Evolutionary conservation across 352 stramenopile species (phyloP), one percentile per base, ranked within the genome.

Genomic region (Phytophthora sp.): DNA sequence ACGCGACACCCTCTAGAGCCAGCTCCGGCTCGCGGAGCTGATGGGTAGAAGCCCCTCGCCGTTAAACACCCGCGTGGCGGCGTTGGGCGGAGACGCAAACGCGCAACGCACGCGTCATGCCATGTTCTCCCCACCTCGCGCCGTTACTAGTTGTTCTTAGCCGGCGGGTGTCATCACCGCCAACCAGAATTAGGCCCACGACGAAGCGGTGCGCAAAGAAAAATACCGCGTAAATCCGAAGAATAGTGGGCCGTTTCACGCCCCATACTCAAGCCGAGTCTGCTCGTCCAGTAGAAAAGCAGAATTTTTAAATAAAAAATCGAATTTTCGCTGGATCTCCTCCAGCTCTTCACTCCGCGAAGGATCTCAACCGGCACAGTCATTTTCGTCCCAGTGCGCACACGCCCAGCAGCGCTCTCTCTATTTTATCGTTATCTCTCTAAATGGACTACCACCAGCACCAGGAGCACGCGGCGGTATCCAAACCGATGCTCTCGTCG

Each of bases 401-500:
- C 45, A 23, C 18, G 2, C 12, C 21, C 9, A 24, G 35, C 47
- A 20, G 7, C 13, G n/a, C n/a, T n/a, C n/a, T n/a, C n/a, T n/a
- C n/a, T n/a, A n/a, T n/a, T n/a, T n/a, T n/a, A n/a, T 4, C 20
- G 7, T 24, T 31, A 12, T 3, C 29, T 24, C 24, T 20, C 12
- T 18, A 1, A n/a, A 74, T 74, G 66, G 61, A 75, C 26, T 59
- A 47, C 33, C 63, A 33, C 20, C 56, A 64, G 16, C 42, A 60
- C 35, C 33, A 62, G 21, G 49, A 55, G 8, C 57, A 21, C 5
- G 7, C 49, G 21, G 29, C 26, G 7, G 7, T n/a, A n/a, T n/a
- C 52, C 21, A 26, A 36, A 39, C 20, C 51, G 8, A 74, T 74
- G 66, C 13, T 70, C 7, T 67, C 68, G 38, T 76, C 68, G 5